These are phyloP conservation scores for Wickerhamiella cacticola DNA, from an alignment of 805 yeast species.

Conservation along the genomic window DNA sequence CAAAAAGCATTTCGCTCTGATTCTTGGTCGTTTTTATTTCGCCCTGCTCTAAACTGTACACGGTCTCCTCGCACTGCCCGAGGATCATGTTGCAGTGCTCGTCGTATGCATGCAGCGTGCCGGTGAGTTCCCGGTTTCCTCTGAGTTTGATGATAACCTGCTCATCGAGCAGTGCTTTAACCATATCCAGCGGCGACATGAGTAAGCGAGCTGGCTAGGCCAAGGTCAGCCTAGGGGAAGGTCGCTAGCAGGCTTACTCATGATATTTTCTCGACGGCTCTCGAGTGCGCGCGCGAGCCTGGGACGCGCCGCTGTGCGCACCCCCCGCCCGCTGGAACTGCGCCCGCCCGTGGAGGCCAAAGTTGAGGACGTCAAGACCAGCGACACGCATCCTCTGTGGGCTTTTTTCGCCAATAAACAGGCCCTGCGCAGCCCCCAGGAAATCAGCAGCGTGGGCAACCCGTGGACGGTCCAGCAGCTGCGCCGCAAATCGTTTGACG, in stretches of 20 bases:
- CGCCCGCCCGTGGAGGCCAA: constrained; percentile 82
- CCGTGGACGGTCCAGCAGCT: constrained; percentile 83
- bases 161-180: constrained; percentile 79
- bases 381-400: constrained; percentile 90
- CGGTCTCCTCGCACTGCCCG: constrained; percentile 82
- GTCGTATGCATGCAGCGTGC: constrained; percentile 86
- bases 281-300: constrained; percentile 25
- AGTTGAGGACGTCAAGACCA: constrained; percentile 53
- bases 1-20: constrained; percentile 74
- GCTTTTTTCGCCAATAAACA: constrained; percentile 64
- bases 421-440: constrained; percentile 48
- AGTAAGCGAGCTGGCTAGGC: no score
- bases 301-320: constrained; percentile 27
- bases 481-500: constrained; percentile 83
- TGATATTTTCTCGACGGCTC: no score
- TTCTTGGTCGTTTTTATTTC: constrained; percentile 41
- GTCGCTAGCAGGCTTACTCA: no score
- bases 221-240: no score
- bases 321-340: constrained; percentile 42
- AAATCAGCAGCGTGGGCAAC: constrained; percentile 37
- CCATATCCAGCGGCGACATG: constrained; percentile 76
- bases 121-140: constrained; percentile 86
- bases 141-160: constrained; percentile 75
- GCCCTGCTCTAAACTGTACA: constrained; percentile 42
- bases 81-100: constrained; percentile 93